A percentile compares a stretch with the other conserved stretches of the same genome.
Conservation (phyloP, 441 rosid genomes). For the Pelargonium cotyledonis region DNA sequence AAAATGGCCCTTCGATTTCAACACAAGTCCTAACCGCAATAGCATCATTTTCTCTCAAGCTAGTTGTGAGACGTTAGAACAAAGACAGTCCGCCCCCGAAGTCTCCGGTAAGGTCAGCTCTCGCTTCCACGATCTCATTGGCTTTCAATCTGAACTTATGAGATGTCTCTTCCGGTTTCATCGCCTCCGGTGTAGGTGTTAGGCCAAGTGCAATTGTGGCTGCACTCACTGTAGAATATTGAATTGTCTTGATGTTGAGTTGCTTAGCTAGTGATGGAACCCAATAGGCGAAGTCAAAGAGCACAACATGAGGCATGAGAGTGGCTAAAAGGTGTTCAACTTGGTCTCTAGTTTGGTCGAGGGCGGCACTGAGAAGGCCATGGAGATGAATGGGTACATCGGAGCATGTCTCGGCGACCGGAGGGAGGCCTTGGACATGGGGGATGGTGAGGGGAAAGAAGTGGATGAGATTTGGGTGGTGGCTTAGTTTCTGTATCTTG, state of each 20-base stretch:
- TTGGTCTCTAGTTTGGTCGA: background rate
- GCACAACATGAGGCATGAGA: slow-evolving; percentile 4
- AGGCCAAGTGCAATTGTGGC: background rate
- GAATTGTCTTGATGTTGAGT: background rate
- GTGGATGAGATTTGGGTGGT: background rate
- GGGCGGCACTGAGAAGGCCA: background rate
- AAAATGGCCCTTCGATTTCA: slow-evolving; percentile 6
- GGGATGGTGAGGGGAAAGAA: slow-evolving; percentile 2
- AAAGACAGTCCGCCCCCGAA: background rate
- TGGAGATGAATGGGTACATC: slow-evolving; percentile 1
- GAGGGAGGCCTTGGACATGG: background rate
- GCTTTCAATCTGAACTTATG: background rate
- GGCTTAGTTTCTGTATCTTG: background rate
- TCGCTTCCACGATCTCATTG: background rate
- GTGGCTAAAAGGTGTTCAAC: background rate
- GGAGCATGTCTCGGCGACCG: slow-evolving; percentile 5
- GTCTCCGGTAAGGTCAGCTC: background rate
- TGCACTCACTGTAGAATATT: too few relatives aligned
- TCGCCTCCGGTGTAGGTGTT: background rate
- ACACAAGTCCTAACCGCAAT: background rate
- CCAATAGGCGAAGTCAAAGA: background rate
- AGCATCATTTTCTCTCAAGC: slow-evolving; percentile 5
- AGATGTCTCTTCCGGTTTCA: background rate
- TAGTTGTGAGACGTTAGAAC: background rate
- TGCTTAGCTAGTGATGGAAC: background rate